Evolutionary conservation across 148 eudicot genomes (phyloP), one percentile per base, ranked within the genome.

Genomic region (Camellia lanceoleosa): DNA sequence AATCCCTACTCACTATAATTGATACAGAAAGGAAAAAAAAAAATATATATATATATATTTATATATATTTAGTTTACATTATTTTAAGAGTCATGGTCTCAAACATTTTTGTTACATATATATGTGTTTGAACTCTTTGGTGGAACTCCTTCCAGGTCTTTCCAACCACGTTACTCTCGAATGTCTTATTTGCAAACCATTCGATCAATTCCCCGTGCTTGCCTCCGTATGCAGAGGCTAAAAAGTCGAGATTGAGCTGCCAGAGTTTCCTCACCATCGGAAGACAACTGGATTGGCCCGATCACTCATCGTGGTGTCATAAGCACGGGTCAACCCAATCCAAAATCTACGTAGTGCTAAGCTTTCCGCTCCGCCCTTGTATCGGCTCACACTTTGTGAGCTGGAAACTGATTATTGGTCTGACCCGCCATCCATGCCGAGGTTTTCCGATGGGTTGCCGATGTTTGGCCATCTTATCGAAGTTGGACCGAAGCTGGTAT

Each of bases 101-200:
- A 30, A 30, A 30, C 38, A 30, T 30, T 30, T 30, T 30, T 30
- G 38, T 23, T 23, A 23, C 30, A 23, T 23, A 23, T 23, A 23
- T 23, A 23, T 23, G 30, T 23, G 38, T 30, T 18, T 64, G 30
- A n/a, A 64, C 46, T 52, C 55, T 51, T 3, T 30, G 51, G 89
- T 85, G 97, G 93, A 89, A 73, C 85, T 87, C 46, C 80, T 93
- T 72, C 93, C 92, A 41, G 90, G 92, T 64, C 89, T 94, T 10
- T 89, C 89, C 0, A 75, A 90, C 68, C 38, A 30, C 38, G 38
- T 30, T 1, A 30, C 38, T 30, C 38, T 30, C 1, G 38, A 30
- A 30, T 30, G 97, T 78, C 82, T 94, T 7, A 80, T 89, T 51
- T 84, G 95, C 43, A 69, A 88, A 11, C 85, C 92, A 0, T 83